phyloP scores from a whole-genome alignment of 2,329 filamentous ascomycete genomes.

The Aspergillus unguis region DNA sequence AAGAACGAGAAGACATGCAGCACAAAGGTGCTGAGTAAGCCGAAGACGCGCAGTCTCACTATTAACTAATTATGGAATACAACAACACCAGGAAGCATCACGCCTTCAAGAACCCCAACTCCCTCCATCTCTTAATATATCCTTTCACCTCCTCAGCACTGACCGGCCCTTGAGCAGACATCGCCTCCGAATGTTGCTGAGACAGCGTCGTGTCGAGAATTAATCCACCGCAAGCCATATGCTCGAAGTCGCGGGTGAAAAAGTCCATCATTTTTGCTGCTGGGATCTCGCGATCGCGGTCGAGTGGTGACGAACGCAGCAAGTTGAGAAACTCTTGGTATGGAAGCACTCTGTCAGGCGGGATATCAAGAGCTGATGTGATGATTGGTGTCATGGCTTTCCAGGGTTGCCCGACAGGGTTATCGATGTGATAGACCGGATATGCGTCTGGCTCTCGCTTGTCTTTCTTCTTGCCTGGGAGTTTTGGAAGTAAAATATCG shows the following conservation, averaged over 20 bases:
- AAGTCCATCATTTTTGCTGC: conserved; percentile 30
- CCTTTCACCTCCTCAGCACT: not conserved
- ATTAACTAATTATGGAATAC: not conserved
- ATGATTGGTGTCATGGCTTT: conserved; percentile 34
- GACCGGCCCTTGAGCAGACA: conserved; percentile 3
- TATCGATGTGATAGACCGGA: conserved; percentile 48
- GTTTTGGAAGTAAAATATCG: conserved; percentile 30
- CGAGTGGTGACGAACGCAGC: conserved; percentile 25
- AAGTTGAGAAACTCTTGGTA: conserved; percentile 40
- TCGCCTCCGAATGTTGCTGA: conserved; percentile 33
- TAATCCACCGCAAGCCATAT: conserved; percentile 48
- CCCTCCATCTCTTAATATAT: conserved; percentile 7
- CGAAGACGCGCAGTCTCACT: too few species aligned
- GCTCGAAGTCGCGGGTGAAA: conserved; percentile 29
- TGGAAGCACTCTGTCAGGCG: conserved; percentile 30
- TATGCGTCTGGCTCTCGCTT: conserved; percentile 18
- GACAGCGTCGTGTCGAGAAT: conserved; percentile 38
- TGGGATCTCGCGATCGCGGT: conserved; percentile 26
- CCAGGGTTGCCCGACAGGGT: conserved; percentile 45
- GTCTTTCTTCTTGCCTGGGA: not conserved
- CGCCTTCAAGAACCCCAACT: not conserved
- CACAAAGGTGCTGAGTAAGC: too few species aligned
- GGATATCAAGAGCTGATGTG: conserved; percentile 33
- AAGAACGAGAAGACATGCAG: too few species aligned
- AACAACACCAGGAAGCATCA: not conserved